Base-by-base conservation (phyloP, 345 rosid species). In the Atalantia buxifolia region DNA sequence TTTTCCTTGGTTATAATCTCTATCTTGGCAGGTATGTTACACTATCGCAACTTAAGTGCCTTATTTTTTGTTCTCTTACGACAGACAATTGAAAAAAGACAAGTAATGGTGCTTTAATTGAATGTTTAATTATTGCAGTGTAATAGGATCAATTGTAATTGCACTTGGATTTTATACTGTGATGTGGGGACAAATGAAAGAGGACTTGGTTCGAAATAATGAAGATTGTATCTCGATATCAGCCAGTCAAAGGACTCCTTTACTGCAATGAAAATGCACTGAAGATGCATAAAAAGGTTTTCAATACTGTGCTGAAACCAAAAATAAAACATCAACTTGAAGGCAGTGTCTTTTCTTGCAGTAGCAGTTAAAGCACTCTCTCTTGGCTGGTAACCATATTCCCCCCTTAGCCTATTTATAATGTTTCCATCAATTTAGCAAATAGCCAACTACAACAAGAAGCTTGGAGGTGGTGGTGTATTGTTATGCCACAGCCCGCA, bases 151-250 rank as follows among this genome's bases (percentile, higher is more conserved):
- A 3, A n/a, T 71, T 61, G 60, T 81, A 7, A 84, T 84, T 24
- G 80, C 84, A 76, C 12, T 81, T 61, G 86, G 86, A 71, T 84
- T 84, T 63, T 84, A 81, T 40, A 25, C 78, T 63, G 74, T 84
- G 42, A 81, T 84, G 62, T 84, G 86, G 84, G 84, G 86, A 62
- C 80, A 81, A 78, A 78, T 78, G 66, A 67, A 78, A 48, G 86
- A 75, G 2, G 66, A 65, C 45, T 0, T 30, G 59, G 65, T 6
- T 66, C 7, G 21, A 22, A 48, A 68, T 14, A 77, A 10, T 40
- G 84, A 79, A 61, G 69, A 48, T 10, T 66, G 71, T 65, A 25
- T 30, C 77, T 18, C 33, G 36, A 79, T 65, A 72, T 74, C 85
- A 56, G 67, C 84, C 55, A 30, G 60, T 45, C 68, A 9, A 50